phyloP scores from a whole-genome alignment of 23 red algal genomes.

The Agarophyton chilense region DNA sequence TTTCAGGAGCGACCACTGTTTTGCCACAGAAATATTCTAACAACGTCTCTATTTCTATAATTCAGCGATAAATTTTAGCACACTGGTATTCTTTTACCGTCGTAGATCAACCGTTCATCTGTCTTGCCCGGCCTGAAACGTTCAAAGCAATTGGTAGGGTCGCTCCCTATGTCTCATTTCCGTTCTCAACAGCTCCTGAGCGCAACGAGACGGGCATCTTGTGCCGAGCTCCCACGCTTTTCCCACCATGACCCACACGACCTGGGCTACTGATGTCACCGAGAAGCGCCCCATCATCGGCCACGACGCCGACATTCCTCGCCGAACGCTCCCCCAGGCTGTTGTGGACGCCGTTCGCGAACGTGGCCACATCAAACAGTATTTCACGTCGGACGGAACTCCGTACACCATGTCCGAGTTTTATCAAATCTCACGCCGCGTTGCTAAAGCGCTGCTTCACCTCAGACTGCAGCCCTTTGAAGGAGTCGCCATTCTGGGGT shows the following conservation, averaged over 20 bases:
- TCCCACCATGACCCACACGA: background rate
- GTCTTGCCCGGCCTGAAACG: no score
- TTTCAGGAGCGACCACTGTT: no score
- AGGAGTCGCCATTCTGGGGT: conserved; percentile 80
- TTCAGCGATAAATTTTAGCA: no score
- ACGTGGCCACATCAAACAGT: background rate
- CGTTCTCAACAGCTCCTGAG: no score
- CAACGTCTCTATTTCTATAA: no score
- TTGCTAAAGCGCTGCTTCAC: conserved; percentile 56
- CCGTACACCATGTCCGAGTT: conserved; percentile 43
- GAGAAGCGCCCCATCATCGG: conserved; percentile 26
- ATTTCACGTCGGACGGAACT: conserved; percentile 22
- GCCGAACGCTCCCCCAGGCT: background rate
- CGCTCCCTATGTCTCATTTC: no score
- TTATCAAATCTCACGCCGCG: conserved; percentile 10
- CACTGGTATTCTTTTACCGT: no score
- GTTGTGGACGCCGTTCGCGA: background rate
- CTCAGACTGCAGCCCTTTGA: conserved; percentile 44
- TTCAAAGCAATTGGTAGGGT: no score
- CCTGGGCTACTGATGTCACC: background rate
- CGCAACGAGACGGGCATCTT: no score
- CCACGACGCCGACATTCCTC: background rate
- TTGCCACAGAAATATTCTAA: no score
- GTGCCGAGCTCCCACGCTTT: no score
- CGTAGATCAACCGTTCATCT: no score